Conservation (phyloP, 1,284 basidiomycete genomes). For the Porodaedalea pini region DNA sequence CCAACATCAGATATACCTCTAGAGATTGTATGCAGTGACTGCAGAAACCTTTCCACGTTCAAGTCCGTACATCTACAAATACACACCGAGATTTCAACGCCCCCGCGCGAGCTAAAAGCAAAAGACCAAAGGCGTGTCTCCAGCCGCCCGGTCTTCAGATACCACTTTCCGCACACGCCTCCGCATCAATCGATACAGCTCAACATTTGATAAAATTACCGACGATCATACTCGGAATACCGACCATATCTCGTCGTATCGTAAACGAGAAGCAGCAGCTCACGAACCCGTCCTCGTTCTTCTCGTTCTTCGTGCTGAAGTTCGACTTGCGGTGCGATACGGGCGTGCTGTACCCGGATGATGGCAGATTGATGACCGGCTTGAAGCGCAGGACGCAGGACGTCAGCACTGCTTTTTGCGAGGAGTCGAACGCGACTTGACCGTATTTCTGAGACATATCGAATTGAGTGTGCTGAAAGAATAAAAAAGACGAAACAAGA, state of each 20-base stretch:
- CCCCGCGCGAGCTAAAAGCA: too few relatives aligned
- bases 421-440: slow-evolving; percentile 88
- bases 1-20: too few relatives aligned
- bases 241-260: slow-evolving; percentile 86
- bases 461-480: not conserved
- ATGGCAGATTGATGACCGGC: slow-evolving; percentile 42
- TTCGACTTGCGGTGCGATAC: slow-evolving; percentile 21
- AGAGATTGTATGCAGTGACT: too few relatives aligned
- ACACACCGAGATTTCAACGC: too few relatives aligned
- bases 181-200: not conserved
- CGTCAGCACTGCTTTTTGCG: slow-evolving; percentile 88
- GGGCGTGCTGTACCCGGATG: slow-evolving; percentile 22
- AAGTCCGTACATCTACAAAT: not conserved
- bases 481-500: slow-evolving; percentile 6
- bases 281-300: slow-evolving; percentile 57
- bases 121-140: not conserved
- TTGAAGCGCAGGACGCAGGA: slow-evolving; percentile 87
- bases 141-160: not conserved
- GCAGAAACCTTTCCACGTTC: too few relatives aligned
- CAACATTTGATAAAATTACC: slow-evolving; percentile 75
- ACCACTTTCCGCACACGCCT: not conserved
- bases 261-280: slow-evolving; percentile 97
- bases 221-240: slow-evolving; percentile 90
- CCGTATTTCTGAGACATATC: slow-evolving; percentile 72
- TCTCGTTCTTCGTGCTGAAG: slow-evolving; percentile 24